Evolutionary conservation across 2,329 filamentous ascomycete species (phyloP).

Genomic region (Ophiocordyceps camponoti-floridani): DNA sequence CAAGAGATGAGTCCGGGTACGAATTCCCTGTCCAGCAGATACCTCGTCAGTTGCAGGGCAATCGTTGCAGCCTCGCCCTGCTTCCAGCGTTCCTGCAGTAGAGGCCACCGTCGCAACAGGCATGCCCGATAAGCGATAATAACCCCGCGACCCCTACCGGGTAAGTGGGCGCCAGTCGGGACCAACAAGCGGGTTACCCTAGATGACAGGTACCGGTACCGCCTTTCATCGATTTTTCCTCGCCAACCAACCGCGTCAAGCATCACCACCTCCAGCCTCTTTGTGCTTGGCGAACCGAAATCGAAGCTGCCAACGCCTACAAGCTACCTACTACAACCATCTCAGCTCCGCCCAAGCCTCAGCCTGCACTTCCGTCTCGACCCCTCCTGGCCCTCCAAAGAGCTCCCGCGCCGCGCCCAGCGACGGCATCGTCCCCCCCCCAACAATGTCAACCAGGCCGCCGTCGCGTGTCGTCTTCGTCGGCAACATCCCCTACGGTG

Average conservation of each 20-base stretch:
- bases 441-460: slow-evolving; percentile 50
- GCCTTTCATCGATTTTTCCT: neutral
- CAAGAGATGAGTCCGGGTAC: neutral
- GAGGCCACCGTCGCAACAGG: slow-evolving; percentile 19
- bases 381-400: neutral
- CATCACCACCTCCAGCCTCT: neutral
- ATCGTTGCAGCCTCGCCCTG: neutral
- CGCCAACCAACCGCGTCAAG: neutral
- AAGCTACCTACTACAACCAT: too few species aligned
- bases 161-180: neutral
- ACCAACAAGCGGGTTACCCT: neutral
- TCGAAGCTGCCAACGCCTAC: neutral
- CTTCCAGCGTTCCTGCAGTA: neutral
- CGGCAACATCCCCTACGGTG: slow-evolving; percentile 72
- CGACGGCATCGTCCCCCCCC: neutral
- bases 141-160: neutral
- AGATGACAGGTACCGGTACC: neutral
- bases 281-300: too few species aligned
- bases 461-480: slow-evolving; percentile 69
- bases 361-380: neutral
- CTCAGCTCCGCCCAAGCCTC: neutral
- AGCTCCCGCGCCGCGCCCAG: neutral
- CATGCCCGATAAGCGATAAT: slow-evolving; percentile 2
- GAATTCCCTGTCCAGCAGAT: neutral
- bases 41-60: neutral